phyloP scores from a whole-genome alignment of 2,329 filamentous ascomycete genomes.

The Phialocephala subalpina region DNA sequence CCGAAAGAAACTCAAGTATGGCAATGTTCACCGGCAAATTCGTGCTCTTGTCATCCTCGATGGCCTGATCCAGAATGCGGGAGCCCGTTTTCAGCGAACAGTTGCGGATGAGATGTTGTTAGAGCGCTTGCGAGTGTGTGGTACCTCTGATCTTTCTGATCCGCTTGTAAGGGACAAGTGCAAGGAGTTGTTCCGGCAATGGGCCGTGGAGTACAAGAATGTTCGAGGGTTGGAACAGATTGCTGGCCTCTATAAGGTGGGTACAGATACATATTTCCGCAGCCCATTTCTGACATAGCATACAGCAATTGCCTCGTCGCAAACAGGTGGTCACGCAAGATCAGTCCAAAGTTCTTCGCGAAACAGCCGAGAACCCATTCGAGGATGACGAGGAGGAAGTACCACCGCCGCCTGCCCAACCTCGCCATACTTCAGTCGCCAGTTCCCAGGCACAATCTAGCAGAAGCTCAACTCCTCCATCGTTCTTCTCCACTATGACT shows the following conservation, averaged over 20 bases:
- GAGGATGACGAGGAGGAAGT: slow-evolving; percentile 62
- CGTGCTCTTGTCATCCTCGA: slow-evolving; percentile 89
- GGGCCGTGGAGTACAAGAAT: slow-evolving; percentile 83
- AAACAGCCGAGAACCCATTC: slow-evolving; percentile 78
- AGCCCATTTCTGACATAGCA: slow-evolving; percentile 5
- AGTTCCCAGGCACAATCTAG: slow-evolving; percentile 30
- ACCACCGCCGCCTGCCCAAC: slow-evolving; percentile 30
- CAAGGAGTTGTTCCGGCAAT: slow-evolving; percentile 84
- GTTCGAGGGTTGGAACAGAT: slow-evolving; percentile 83
- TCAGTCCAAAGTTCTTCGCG: slow-evolving; percentile 82
- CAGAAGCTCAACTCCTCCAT: slow-evolving; percentile 27
- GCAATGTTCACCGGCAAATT: slow-evolving; percentile 90
- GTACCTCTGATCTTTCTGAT: slow-evolving; percentile 85
- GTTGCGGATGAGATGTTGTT: slow-evolving; percentile 93
- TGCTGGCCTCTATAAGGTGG: slow-evolving; percentile 76
- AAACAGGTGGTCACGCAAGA: slow-evolving; percentile 80
- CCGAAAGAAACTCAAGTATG: slow-evolving; percentile 98
- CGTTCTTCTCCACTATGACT: slow-evolving; percentile 29
- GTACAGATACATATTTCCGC: not conserved
- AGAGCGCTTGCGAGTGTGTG: slow-evolving; percentile 88
- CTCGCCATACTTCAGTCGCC: slow-evolving; percentile 29
- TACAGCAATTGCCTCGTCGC: slow-evolving; percentile 66
- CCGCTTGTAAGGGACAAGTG: slow-evolving; percentile 88
- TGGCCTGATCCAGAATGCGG: slow-evolving; percentile 93
- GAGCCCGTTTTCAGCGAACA: slow-evolving; percentile 82